Evolutionary conservation across 148 eudicot genomes (phyloP).

Genomic region (Chenopodium berlandieri): DNA sequence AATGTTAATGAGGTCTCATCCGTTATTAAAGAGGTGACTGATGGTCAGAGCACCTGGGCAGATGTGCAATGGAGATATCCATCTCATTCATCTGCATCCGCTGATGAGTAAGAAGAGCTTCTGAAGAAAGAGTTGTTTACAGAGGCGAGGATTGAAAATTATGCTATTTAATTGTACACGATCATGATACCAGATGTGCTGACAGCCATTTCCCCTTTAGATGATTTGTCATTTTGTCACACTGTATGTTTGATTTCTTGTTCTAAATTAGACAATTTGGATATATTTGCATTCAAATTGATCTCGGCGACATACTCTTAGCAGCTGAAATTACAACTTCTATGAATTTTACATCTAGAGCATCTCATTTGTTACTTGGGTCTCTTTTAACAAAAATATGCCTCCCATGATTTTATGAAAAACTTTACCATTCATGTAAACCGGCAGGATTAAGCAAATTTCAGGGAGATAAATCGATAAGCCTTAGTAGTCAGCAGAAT

Average conservation of each 20-base stretch:
- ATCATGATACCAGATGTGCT: background rate
- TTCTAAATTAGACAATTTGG: background rate
- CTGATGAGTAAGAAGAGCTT: conserved; percentile 26
- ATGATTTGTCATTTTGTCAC: background rate
- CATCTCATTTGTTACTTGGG: background rate
- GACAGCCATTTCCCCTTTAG: background rate
- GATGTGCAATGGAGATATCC: conserved; percentile 75
- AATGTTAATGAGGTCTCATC: conserved; percentile 65
- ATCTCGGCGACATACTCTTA: background rate
- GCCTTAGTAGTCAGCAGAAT: background rate
- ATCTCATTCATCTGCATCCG: conserved; percentile 49
- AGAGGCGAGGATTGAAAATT: background rate
- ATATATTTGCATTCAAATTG: background rate
- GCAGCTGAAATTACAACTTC: background rate
- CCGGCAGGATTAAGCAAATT: background rate
- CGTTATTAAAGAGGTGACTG: conserved; percentile 69
- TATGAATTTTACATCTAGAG: background rate
- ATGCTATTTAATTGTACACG: background rate
- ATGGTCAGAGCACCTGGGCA: conserved; percentile 80
- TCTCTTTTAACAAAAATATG: background rate
- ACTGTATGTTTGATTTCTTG: background rate
- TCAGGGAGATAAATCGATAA: background rate
- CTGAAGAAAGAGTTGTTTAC: background rate
- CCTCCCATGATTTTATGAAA: background rate
- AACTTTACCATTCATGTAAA: background rate